phyloP scores from a whole-genome alignment of 2,329 filamentous ascomycete genomes.

The Cryphonectria radicalis region DNA sequence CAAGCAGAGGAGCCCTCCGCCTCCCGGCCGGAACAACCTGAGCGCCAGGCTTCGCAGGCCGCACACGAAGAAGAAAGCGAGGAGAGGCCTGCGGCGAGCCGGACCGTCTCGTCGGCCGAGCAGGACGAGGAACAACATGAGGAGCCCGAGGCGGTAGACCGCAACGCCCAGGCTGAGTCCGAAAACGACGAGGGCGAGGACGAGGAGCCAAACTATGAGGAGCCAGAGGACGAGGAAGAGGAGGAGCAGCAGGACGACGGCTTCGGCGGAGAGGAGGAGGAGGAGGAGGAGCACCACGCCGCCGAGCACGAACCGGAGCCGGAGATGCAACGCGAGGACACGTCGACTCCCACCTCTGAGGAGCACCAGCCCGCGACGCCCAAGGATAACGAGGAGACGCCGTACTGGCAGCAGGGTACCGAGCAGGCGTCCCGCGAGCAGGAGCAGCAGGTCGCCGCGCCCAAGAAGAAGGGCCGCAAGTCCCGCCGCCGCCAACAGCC shows the following conservation, averaged over 20 bases:
- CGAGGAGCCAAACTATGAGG: conserved; percentile 23
- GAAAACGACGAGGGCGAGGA: not conserved
- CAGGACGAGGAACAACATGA: not conserved
- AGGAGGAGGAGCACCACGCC: conserved; percentile 38
- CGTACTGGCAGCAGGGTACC: conserved; percentile 35
- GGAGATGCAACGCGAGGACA: conserved; percentile 65
- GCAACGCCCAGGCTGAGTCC: conserved; percentile 10
- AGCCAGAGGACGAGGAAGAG: conserved; percentile 25
- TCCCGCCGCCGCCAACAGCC: conserved; percentile 24
- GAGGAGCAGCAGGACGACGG: conserved; percentile 29
- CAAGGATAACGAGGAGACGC: conserved; percentile 38
- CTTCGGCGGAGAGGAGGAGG: conserved; percentile 30
- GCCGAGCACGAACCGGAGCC: conserved; percentile 54
- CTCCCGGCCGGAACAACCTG: conserved; percentile 7
- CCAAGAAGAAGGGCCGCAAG: conserved; percentile 32
- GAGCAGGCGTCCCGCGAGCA: conserved; percentile 33
- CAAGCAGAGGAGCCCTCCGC: conserved; percentile 20
- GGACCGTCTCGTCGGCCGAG: not conserved
- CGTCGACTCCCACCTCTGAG: conserved; percentile 41
- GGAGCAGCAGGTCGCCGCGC: conserved; percentile 33
- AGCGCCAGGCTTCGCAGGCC: conserved; percentile 2
- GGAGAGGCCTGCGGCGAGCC: conserved; percentile 1
- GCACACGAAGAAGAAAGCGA: not conserved
- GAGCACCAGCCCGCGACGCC: conserved; percentile 40
- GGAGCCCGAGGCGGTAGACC: conserved; percentile 17